Evolutionary conservation across 2,329 filamentous ascomycete species (phyloP), one percentile per base, ranked within the genome.

Genomic region (Hypoxylon sp.): DNA sequence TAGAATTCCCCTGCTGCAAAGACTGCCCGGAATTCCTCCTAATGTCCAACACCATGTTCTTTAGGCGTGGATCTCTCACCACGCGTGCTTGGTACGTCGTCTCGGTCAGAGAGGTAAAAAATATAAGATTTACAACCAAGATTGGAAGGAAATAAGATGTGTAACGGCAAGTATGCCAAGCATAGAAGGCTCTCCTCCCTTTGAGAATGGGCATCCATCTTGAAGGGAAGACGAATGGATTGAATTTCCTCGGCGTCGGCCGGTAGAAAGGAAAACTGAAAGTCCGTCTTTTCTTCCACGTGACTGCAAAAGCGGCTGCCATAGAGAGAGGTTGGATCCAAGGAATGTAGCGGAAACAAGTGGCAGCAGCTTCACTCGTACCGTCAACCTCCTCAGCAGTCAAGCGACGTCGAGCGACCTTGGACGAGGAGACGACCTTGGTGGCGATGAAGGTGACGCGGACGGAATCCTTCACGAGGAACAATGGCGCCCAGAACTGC

Each of bases 231-330:
- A 64, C 57, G 31, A 59, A 31, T 7, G 80, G 79, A 59, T 79
- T 73, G 40, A 80, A 79, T 30, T 51, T 72, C 20, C 63, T 54
- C 40, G 75, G 71, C 49, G 79, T 78, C 2, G 82, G 81, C 40
- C 73, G 77, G 72, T 78, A 81, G 44, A 84, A 77, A 14, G 82
- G 82, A 69, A 85, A 84, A 5, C 76, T 78, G 71, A 80, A 82
- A 2, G 73, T 79, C 20, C 70, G 70, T 44, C 79, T 77, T 3
- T 76, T 75, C 8, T 71, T 64, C 35, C 74, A 78, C 1, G 80
- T 64, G 55, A 79, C 31, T 49, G 64, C 71, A 2, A 57, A 63
- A 5, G 79, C 75, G 1, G 77, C 13, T 17, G 64, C 72, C 0
- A 72, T 1, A 1, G 74, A 65, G 22, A 78, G 67, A 17, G 78